These are phyloP conservation scores for Ashbya aceris DNA, from an alignment of 1,139 yeast genomes.

Conservation along the genomic window DNA sequence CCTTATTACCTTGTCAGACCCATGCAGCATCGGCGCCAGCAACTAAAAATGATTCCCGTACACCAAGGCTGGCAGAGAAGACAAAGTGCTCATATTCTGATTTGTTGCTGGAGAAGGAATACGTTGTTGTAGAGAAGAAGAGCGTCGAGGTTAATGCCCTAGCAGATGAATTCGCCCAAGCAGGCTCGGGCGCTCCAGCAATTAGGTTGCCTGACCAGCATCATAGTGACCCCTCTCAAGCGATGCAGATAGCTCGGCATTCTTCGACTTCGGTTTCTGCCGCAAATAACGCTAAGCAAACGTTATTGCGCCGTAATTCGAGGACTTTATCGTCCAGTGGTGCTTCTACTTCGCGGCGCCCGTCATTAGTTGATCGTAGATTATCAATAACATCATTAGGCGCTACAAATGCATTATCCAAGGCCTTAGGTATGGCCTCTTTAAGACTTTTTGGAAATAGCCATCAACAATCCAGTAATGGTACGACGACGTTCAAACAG, in stretches of 20 bases:
- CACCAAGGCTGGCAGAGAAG: background rate
- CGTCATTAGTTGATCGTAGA: constrained; percentile 44
- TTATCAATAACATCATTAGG: constrained; percentile 59
- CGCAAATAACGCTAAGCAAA: constrained; percentile 11
- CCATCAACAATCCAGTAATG: constrained; percentile 13
- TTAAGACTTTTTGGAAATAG: constrained; percentile 67
- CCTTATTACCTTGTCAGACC: background rate
- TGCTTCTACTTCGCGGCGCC: constrained; percentile 29
- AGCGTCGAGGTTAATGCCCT: constrained; percentile 92
- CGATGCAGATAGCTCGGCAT: constrained; percentile 1
- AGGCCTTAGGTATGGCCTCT: constrained; percentile 82
- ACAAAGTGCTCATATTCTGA: constrained; percentile 13
- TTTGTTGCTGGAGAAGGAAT: constrained; percentile 54
- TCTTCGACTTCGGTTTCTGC: constrained; percentile 4
- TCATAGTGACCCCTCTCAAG: constrained; percentile 5
- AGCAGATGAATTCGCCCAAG: constrained; percentile 80
- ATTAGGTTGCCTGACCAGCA: constrained; percentile 24
- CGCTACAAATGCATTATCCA: constrained; percentile 81
- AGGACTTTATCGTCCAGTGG: constrained; percentile 30
- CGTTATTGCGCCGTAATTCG: constrained; percentile 23
- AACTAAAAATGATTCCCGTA: background rate
- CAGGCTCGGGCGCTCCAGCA: constrained; percentile 51
- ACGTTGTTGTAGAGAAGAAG: constrained; percentile 88
- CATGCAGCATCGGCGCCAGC: background rate
- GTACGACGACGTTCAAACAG: constrained; percentile 11